phyloP scores from a whole-genome alignment of 192 early-diverging fungal genomes.

The Powellomyces hirtus region DNA sequence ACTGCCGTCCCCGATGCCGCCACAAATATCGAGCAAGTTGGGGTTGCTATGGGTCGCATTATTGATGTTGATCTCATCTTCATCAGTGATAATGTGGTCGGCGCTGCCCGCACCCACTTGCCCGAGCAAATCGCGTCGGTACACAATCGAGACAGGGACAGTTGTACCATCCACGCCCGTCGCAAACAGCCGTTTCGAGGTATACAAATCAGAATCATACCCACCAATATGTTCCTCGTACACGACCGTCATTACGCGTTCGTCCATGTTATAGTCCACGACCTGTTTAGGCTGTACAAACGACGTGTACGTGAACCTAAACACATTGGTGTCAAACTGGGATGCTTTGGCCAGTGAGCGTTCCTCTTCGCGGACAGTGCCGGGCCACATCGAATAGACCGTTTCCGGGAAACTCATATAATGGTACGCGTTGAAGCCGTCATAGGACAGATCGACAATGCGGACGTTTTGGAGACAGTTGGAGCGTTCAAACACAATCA shows the following conservation, averaged over 20 bases:
- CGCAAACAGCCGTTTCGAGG: slow-evolving; percentile 30
- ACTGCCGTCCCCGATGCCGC: too few species aligned
- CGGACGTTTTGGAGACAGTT: slow-evolving; percentile 64
- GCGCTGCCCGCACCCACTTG: slow-evolving; percentile 1
- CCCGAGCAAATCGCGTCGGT: slow-evolving; percentile 36
- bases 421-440: slow-evolving; percentile 48
- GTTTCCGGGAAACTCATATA: slow-evolving; percentile 59
- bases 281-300: slow-evolving; percentile 31
- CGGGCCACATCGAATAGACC: slow-evolving; percentile 50
- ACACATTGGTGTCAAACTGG: slow-evolving; percentile 32
- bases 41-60: background rate
- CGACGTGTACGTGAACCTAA: slow-evolving; percentile 43
- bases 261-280: slow-evolving; percentile 38
- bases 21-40: too few species aligned
- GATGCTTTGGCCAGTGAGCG: slow-evolving; percentile 46
- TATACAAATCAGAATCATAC: slow-evolving; percentile 19
- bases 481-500: slow-evolving; percentile 59
- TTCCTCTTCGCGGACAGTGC: slow-evolving; percentile 50
- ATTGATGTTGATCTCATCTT: background rate
- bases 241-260: slow-evolving; percentile 22
- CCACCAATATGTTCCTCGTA: slow-evolving; percentile 28
- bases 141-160: slow-evolving; percentile 44
- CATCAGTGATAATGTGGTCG: background rate
- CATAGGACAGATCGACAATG: slow-evolving; percentile 43
- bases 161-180: slow-evolving; percentile 31